A percentile compares a stretch with the other conserved stretches of the same genome.
phyloP scores from a whole-genome alignment of 139 green algal genomes.

The Picochlorum sp. region DNA sequence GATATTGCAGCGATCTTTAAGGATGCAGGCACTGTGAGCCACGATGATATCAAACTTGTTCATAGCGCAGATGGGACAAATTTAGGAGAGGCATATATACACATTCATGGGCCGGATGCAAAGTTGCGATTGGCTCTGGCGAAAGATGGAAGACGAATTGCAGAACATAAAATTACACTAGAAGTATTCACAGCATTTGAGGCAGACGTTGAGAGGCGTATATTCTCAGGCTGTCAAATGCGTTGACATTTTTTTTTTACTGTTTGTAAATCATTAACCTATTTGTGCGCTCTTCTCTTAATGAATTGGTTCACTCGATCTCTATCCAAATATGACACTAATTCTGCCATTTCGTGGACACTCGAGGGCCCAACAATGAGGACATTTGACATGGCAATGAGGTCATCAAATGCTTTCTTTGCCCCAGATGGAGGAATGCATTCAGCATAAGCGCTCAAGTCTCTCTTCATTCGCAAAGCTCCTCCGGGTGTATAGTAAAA shows the following conservation, averaged over 20 bases:
- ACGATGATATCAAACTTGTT: conserved; percentile 35
- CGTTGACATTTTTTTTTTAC: not conserved
- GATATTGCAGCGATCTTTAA: conserved; percentile 38
- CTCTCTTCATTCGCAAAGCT: conserved; percentile 58
- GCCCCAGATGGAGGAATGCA: conserved; percentile 10
- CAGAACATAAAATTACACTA: not conserved
- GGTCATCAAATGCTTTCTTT: conserved; percentile 27
- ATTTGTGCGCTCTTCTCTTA: conserved; percentile 23
- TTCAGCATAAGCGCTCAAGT: conserved; percentile 53
- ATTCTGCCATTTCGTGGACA: conserved; percentile 60
- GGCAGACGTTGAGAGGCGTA: conserved; percentile 24
- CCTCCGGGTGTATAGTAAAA: conserved; percentile 45
- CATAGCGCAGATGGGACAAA: conserved; percentile 27
- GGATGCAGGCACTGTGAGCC: conserved; percentile 25
- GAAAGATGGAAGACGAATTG: conserved; percentile 30
- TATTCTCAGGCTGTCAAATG: conserved; percentile 21
- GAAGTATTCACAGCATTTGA: conserved; percentile 26
- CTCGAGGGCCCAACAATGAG: conserved; percentile 69
- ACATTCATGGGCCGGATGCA: conserved; percentile 19
- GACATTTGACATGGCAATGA: conserved; percentile 35
- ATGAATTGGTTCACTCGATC: conserved; percentile 43
- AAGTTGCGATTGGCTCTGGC: conserved; percentile 35
- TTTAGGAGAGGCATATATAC: conserved; percentile 41
- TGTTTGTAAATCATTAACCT: conserved; percentile 37
- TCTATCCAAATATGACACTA: conserved; percentile 39